Base-by-base conservation (phyloP, 192 early-diverging fungal genomes). In the Oehlia diaphana region DNA sequence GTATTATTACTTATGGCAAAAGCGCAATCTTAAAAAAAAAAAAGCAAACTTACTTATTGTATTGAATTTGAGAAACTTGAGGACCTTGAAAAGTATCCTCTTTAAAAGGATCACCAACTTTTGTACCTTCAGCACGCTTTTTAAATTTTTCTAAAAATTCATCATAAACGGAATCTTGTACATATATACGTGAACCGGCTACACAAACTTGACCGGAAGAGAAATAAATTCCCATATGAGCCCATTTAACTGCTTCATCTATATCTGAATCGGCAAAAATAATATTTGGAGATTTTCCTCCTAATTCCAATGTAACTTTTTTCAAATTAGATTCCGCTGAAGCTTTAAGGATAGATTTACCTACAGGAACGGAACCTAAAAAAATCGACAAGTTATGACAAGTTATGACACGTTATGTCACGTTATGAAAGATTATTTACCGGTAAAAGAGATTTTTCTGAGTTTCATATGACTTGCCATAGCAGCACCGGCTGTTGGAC, bases 161-260 rank as follows among this genome's bases (percentile, higher is more conserved):
- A 5, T 89, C 85, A 82, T 92, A 94, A 74, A 96, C 86, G 14
- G 83, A 76, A 4, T 86, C 85, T 81, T 96, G 87, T 10, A 97
- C 91, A 82, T 94, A 95, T 31, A 96, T 84, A 47, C 96, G 90
- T 0, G 92, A 93, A 35, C 90, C 89, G 74, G 93, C 93, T 66
- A 92, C 84, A 82, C 95, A 96, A 70, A 90, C 88, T 81, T 97
- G 94, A 58, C 96, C 96, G 81, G 95, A 93, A 87, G 95, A 95
- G 71, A 88, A 87, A 84, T 91, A 97, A 26, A 91, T 88, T 74
- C 89, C 89, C 10, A 85, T 83, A 79, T 94, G 83, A n/a, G 90
- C 84, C 64, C 90, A 92, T 67, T 85, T 83, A 33, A 95, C 87
- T 4, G 93, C 92, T 72, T 92, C 82, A 33, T 95, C 91, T n/a